Conservation (phyloP, 2,329 filamentous ascomycete species). For the Aureobasidium namibiae region DNA sequence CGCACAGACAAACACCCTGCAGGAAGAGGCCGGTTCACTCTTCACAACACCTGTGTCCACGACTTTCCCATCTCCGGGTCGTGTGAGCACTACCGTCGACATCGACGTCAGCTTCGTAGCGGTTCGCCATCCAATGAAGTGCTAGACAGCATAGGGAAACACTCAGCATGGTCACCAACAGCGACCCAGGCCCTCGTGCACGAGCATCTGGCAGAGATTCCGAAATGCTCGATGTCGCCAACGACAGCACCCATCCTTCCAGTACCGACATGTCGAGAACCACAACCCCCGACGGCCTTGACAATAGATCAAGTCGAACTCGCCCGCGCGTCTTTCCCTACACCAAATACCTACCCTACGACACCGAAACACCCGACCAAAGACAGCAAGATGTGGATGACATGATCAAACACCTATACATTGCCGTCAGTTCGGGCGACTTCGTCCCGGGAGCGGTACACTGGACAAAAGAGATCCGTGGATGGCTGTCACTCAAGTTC, state of each 20-base stretch:
- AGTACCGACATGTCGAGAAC: constrained; percentile 71
- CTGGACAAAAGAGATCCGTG: constrained; percentile 92
- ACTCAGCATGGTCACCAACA: constrained; percentile 7
- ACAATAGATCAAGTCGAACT: constrained; percentile 53
- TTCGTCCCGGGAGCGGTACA: constrained; percentile 89
- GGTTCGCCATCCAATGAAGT: constrained; percentile 1
- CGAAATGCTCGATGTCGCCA: background rate
- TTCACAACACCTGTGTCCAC: background rate
- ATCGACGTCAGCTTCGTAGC: constrained; percentile 10
- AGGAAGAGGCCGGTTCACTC: background rate
- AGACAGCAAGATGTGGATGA: constrained; percentile 72
- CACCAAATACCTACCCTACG: constrained; percentile 80
- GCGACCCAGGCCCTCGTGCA: background rate
- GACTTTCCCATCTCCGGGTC: background rate
- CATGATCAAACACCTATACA: constrained; percentile 89
- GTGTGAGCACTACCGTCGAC: constrained; percentile 4
- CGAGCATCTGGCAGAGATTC: background rate
- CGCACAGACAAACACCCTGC: background rate
- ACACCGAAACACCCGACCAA: constrained; percentile 70
- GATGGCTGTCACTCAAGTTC: constrained; percentile 95
- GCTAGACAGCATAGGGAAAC: background rate
- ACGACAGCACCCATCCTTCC: background rate
- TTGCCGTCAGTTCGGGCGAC: constrained; percentile 83
- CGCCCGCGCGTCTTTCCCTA: constrained; percentile 87
- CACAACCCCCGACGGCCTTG: constrained; percentile 62